Evolutionary conservation across 768 basidiomycete genomes (phyloP), one percentile per base, ranked within the genome.

Genomic region (Leccinum variicolor): DNA sequence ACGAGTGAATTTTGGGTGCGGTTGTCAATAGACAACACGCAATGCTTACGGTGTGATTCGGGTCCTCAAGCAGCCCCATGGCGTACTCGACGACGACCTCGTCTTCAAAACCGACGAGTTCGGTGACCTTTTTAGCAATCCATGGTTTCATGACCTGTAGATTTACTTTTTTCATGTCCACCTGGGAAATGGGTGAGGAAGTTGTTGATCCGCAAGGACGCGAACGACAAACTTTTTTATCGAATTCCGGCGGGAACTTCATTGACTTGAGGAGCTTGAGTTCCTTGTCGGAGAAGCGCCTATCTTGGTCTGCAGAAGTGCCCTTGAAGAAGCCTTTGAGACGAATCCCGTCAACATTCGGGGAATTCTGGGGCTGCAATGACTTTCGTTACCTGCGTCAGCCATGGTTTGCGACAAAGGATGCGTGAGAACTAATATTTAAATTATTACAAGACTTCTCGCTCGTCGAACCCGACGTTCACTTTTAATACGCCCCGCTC

Each of bases 41-140:
- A 50, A 28, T 1, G 71, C 87, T 62, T 61, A 96, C 94, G n/a
- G 90, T 88, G 62, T 89, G 83, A 15, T 83, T 80, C 50, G 85
- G 79, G 65, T 97, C 92, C 69, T 99, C 97, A 6, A 99, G 76
- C 19, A 98, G 79, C 17, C 93, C 93, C 85, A 94, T 92, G 17
- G 94, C 93, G 68, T 97, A 98, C 69, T 98, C 96, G 28, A 98
- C 86, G 43, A 98, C 88, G 45, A 99, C 87, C 70, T 99, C 97
- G 73, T 99, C 97, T 66, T 99, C 97, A 36, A 98, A 85, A 2
- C 95, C 93, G 45, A 94, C 84, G 21, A 97, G 81, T 57, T 94
- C 91, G 3, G 89, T 83, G 56, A 97, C 88, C 73, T 92, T 90
- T 79, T 93, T 94, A 14, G 92, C 90, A 59, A 98, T 87, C 97